Evolutionary conservation across 2,329 filamentous ascomycete species (phyloP).

Genomic region (Aureobasidium sp.): DNA sequence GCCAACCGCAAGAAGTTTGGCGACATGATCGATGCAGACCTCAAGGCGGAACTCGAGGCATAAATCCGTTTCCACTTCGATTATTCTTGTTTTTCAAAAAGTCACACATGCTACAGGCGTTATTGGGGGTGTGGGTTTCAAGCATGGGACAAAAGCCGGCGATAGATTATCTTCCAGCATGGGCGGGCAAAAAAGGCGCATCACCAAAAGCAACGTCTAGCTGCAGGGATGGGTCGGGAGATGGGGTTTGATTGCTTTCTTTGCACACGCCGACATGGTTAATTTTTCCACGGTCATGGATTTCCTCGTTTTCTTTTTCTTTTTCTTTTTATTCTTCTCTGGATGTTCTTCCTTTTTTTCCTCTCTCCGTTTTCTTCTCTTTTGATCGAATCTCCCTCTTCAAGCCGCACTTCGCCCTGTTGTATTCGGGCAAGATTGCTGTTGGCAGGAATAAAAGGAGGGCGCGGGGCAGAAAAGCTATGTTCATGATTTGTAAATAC

Average conservation of each 20-base stretch:
- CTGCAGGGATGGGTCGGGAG: slow-evolving; percentile 11
- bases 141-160: slow-evolving; percentile 13
- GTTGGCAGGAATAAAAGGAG: slow-evolving; percentile 7
- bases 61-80: background rate
- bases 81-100: background rate
- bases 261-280: slow-evolving; percentile 10
- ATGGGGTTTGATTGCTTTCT: slow-evolving; percentile 2
- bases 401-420: background rate
- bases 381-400: background rate
- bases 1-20: slow-evolving; percentile 52
- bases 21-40: slow-evolving; percentile 40
- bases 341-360: background rate
- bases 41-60: slow-evolving; percentile 13
- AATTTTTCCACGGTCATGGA: background rate
- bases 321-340: background rate
- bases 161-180: slow-evolving; percentile 15
- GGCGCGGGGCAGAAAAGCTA: slow-evolving; percentile 8
- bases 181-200: slow-evolving; percentile 12
- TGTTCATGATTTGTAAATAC: slow-evolving; percentile 13
- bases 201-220: slow-evolving; percentile 12
- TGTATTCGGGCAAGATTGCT: slow-evolving; percentile 5
- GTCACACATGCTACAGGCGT: slow-evolving; percentile 4
- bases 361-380: background rate
- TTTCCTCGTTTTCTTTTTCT: background rate
- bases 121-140: background rate